Evolutionary conservation across 805 yeast species (phyloP).

Genomic region (Maudiozyma saulgeensis): DNA sequence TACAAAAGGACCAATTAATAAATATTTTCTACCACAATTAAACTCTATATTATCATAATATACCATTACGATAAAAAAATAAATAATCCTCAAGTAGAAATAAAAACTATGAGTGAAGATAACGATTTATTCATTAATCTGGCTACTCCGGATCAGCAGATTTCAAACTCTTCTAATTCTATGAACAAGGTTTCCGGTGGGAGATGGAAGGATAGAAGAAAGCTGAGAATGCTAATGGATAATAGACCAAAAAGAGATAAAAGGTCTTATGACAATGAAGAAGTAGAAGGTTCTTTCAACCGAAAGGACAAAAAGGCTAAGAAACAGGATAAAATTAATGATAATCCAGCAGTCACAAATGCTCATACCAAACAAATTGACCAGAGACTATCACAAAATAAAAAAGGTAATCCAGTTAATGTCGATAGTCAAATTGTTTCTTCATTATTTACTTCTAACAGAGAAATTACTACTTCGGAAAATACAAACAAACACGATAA

Average conservation of each 20-base stretch:
- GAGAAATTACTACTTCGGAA: constrained; percentile 35
- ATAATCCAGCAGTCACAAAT: neutral
- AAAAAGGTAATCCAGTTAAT: constrained; percentile 5
- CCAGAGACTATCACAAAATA: neutral
- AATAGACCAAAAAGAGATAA: constrained; percentile 32
- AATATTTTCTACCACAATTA: too few relatives aligned
- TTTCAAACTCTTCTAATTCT: constrained; percentile 11
- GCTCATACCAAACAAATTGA: constrained; percentile 6
- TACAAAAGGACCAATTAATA: neutral
- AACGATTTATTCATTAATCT: constrained; percentile 59
- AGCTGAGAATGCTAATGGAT: constrained; percentile 39
- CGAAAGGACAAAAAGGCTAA: neutral
- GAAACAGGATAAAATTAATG: neutral
- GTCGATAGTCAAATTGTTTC: constrained; percentile 54
- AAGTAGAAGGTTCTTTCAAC: neutral
- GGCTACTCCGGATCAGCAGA: constrained; percentile 30
- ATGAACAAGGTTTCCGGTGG: constrained; percentile 54
- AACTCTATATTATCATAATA: too few relatives aligned
- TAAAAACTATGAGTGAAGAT: constrained; percentile 20
- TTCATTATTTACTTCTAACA: constrained; percentile 70
- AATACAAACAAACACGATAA: constrained; percentile 33
- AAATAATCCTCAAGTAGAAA: too few relatives aligned
- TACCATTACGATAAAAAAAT: too few relatives aligned
- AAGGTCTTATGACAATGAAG: constrained; percentile 2
- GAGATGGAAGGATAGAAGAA: constrained; percentile 73